Evolutionary conservation across 1,139 yeast genomes (phyloP).

Genomic region (Yamadazyma sp.): DNA sequence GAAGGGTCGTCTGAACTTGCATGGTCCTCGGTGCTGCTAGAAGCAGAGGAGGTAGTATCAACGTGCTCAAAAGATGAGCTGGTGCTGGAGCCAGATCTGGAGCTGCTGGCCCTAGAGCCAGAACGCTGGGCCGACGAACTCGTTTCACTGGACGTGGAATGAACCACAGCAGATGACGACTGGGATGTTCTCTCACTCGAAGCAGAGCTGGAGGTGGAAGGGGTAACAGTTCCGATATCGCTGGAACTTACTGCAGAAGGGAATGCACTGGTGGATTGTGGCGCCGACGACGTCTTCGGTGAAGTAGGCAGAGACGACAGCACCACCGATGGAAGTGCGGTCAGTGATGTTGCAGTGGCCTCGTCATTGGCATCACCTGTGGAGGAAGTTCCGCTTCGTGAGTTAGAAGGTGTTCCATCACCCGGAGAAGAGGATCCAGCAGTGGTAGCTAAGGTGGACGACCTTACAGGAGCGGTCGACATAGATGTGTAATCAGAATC

Average conservation of each 20-base stretch:
- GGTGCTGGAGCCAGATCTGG: slow-evolving; percentile 5
- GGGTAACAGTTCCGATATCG: neutral
- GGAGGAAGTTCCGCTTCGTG: too few relatives aligned
- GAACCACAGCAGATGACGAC: neutral
- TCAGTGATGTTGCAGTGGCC: too few relatives aligned
- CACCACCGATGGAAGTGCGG: neutral
- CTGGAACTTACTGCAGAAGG: neutral
- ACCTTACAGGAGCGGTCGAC: neutral
- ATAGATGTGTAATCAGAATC: neutral
- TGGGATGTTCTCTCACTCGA: neutral
- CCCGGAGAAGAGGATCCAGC: slow-evolving; percentile 1
- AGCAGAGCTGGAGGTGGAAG: neutral
- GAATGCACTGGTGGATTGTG: neutral
- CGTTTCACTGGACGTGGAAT: too few relatives aligned
- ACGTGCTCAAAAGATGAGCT: too few relatives aligned
- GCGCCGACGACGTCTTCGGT: neutral
- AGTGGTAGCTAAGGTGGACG: neutral
- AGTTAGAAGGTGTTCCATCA: neutral
- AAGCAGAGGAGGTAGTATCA: too few relatives aligned
- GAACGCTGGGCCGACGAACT: neutral
- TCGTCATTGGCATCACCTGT: too few relatives aligned
- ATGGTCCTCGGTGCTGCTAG: slow-evolving; percentile 2
- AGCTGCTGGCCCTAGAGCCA: neutral
- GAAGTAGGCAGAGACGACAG: too few relatives aligned
- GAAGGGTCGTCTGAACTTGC: neutral